phyloP scores from a whole-genome alignment of 352 stramenopile genomes.

The Pythium insidiosum region DNA sequence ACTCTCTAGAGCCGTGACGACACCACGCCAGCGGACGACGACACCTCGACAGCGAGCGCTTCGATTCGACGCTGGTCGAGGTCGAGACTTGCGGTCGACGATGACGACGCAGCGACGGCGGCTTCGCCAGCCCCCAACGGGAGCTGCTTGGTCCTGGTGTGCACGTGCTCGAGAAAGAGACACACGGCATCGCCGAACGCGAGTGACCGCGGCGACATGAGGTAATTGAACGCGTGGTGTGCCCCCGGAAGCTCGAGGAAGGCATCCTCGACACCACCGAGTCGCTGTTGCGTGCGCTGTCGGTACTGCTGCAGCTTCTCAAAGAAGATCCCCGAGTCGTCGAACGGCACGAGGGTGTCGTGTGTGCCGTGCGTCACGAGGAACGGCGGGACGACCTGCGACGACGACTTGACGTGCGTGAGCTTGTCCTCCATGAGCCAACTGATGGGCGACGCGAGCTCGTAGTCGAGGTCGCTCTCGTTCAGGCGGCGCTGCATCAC shows the following conservation, averaged over 20 bases:
- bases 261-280: conserved; percentile 34
- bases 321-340: conserved; percentile 63
- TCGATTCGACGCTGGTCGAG: too few relatives aligned
- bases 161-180: conserved; percentile 50
- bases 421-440: conserved; percentile 35
- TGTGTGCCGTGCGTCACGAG: conserved; percentile 58
- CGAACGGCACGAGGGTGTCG: conserved; percentile 66
- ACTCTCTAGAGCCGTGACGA: too few relatives aligned
- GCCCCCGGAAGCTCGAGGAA: conserved; percentile 54
- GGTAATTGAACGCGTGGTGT: conserved; percentile 72
- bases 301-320: conserved; percentile 42
- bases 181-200: conserved; percentile 61
- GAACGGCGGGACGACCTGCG: conserved; percentile 56
- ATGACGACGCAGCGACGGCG: too few relatives aligned
- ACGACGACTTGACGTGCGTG: conserved; percentile 6
- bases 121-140: too few relatives aligned
- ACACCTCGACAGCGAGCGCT: too few relatives aligned
- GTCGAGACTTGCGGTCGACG: too few relatives aligned
- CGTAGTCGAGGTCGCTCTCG: conserved; percentile 32
- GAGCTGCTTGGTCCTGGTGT: too few relatives aligned
- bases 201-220: conserved; percentile 56
- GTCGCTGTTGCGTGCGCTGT: conserved; percentile 7
- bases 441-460: conserved; percentile 46
- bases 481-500: conserved; percentile 75
- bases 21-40: too few relatives aligned